Evolutionary conservation across 2,329 filamentous ascomycete genomes (phyloP), one percentile per base, ranked within the genome.

Genomic region (Aspergillus intermedius): DNA sequence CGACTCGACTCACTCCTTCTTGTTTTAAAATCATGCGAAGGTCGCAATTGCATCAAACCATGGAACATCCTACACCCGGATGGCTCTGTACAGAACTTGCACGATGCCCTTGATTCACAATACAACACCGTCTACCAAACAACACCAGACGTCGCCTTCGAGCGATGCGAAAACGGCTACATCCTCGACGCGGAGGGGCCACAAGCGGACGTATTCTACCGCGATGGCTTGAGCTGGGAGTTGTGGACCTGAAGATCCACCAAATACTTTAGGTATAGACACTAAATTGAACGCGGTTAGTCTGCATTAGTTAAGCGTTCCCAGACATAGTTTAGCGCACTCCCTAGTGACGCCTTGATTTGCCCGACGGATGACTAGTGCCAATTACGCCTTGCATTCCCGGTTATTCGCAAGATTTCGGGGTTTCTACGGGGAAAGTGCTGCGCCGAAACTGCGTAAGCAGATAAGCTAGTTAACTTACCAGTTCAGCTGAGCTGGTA

Each of bases 1-100:
- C 58, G 68, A 5, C 57, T 71, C 0, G 65, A 71, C 48, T 55
- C 68, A 8, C 56, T 71, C 4, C 54, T 71, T 1, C 48, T 71
- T 21, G 64, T 70, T 1, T 54, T 71, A 3, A 71, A 71, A 44
- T 67, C 68, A 2, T 71, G 68, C 55, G 58, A 64, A 28, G 65
- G 59, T 4, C 35, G 30, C 4, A 60, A 57, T 2, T 71, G 68
- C 43, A 58, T 62, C 17, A 45, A 63, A 30, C 68, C 68, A 1
- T 71, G 67, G 68, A 47, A 56, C 17, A 51, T 59, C 2, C 52
- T 71, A 2, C 68, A 71, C 30, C 61, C 61, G 0, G 49, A 52
- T 1, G 50, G 48, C 2, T 45, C 54, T 1, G 64, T 69, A 1
- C 41, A 42, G 3, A 61, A 49, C 12, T 53, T 69, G 1, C 50